phyloP scores from a whole-genome alignment of 345 rosid genomes.

The Raphanus raphanistrum region DNA sequence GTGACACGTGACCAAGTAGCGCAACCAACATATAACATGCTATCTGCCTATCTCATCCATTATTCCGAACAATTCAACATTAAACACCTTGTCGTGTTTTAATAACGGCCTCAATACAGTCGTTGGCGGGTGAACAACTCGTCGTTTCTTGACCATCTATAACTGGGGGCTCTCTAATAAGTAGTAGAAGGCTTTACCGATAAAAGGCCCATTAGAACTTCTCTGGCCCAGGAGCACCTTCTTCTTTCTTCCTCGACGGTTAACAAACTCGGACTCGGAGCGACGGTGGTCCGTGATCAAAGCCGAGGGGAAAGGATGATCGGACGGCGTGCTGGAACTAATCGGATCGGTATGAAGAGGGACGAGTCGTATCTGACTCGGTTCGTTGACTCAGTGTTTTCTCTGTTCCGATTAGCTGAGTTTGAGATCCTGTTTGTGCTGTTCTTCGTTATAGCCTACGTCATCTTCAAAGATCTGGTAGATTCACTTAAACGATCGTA shows the following conservation, averaged over 20 bases:
- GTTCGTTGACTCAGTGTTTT: conserved; percentile 37
- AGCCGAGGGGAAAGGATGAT: conserved; percentile 19
- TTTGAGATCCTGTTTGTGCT: conserved; percentile 39
- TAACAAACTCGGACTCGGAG: background rate
- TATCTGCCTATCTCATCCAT: background rate
- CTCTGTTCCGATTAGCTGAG: conserved; percentile 39
- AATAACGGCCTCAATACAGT: too few species aligned
- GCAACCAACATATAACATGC: conserved; percentile 1
- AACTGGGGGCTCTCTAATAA: background rate
- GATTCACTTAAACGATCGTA: background rate
- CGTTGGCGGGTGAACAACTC: background rate
- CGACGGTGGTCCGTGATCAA: background rate
- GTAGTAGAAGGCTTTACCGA: background rate
- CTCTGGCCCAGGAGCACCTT: background rate
- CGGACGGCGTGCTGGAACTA: conserved; percentile 38
- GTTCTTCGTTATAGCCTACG: conserved; percentile 29
- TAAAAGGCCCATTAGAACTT: conserved; percentile 11
- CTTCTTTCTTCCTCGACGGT: background rate
- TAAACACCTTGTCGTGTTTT: background rate
- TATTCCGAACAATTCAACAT: background rate
- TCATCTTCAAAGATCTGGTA: conserved; percentile 42
- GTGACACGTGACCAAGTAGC: background rate
- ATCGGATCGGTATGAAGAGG: conserved; percentile 33
- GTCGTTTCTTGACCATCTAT: background rate
- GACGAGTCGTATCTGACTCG: conserved; percentile 37